phyloP scores from a whole-genome alignment of 768 basidiomycete genomes.

The Galerina marginata region DNA sequence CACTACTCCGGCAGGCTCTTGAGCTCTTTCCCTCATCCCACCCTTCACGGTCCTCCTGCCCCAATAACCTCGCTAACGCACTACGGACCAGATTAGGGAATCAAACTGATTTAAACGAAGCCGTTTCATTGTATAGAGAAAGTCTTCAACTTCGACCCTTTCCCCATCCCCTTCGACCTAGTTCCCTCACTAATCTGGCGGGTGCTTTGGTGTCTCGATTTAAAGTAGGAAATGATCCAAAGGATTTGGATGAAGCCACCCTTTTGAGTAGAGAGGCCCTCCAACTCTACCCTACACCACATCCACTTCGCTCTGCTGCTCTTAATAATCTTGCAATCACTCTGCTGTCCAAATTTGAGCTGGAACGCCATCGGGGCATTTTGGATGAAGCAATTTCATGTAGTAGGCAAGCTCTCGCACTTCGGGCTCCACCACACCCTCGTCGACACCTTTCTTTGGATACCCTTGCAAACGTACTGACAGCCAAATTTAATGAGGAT shows the following conservation, averaged over 20 bases:
- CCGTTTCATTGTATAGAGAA: neutral
- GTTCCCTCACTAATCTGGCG: constrained; percentile 8
- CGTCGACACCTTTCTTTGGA: neutral
- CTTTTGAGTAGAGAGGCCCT: constrained; percentile 1
- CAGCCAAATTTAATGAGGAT: neutral
- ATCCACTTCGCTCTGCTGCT: neutral
- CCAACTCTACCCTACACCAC: neutral
- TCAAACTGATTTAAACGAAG: neutral
- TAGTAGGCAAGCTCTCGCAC: neutral
- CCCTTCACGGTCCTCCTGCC: no score
- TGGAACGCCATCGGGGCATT: neutral
- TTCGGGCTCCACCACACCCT: neutral
- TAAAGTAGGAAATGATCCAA: neutral
- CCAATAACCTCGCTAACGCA: neutral
- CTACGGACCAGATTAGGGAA: neutral
- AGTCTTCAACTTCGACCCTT: neutral
- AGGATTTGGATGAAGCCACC: constrained; percentile 10
- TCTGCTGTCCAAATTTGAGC: neutral
- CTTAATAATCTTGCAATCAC: neutral
- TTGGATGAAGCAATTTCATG: constrained; percentile 10
- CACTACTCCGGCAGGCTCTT: neutral
- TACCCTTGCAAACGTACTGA: constrained; percentile 9
- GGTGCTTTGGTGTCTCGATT: constrained; percentile 1
- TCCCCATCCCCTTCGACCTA: neutral
- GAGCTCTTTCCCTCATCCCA: neutral